A percentile compares a stretch with the other conserved stretches of the same genome.
Evolutionary conservation across 208 protist species (phyloP).

Genomic region (Tetramitus jugosus): DNA sequence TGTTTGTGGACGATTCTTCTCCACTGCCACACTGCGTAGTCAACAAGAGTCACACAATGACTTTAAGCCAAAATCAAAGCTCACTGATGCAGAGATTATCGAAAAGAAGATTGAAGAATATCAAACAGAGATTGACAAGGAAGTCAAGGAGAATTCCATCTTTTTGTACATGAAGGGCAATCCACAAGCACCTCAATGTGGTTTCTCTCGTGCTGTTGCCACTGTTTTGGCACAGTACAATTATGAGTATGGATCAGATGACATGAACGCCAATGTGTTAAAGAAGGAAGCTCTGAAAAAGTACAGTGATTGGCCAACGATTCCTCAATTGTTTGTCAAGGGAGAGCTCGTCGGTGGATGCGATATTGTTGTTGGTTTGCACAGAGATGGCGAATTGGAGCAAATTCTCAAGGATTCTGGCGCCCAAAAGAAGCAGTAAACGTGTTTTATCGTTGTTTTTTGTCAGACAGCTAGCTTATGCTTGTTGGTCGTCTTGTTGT

Average conservation of each 20-base stretch:
- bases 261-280: slow-evolving; percentile 77
- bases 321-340: slow-evolving; percentile 89
- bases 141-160: slow-evolving; percentile 70
- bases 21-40: too few species aligned
- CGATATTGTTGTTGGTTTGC: slow-evolving; percentile 82
- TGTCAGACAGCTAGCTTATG: too few species aligned
- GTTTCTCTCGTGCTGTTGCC: slow-evolving; percentile 81
- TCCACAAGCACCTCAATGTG: slow-evolving; percentile 84
- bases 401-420: slow-evolving; percentile 52
- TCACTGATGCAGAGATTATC: not conserved
- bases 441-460: too few species aligned
- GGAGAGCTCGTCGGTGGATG: slow-evolving; percentile 86
- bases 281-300: slow-evolving; percentile 85
- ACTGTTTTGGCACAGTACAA: slow-evolving; percentile 78
- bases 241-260: slow-evolving; percentile 76
- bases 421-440: too few species aligned
- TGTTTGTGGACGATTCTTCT: too few species aligned
- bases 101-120: slow-evolving; percentile 69
- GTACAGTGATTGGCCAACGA: slow-evolving; percentile 87
- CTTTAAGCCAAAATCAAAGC: not conserved
- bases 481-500: too few species aligned
- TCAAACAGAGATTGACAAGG: slow-evolving; percentile 67
- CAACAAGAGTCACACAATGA: slow-evolving; percentile 10
- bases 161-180: slow-evolving; percentile 93
- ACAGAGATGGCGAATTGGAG: slow-evolving; percentile 65